A percentile compares a stretch with the other conserved stretches of the same genome.
Evolutionary conservation across 257 asterid species (phyloP).

Genomic region (Fraxinus cuspidata): DNA sequence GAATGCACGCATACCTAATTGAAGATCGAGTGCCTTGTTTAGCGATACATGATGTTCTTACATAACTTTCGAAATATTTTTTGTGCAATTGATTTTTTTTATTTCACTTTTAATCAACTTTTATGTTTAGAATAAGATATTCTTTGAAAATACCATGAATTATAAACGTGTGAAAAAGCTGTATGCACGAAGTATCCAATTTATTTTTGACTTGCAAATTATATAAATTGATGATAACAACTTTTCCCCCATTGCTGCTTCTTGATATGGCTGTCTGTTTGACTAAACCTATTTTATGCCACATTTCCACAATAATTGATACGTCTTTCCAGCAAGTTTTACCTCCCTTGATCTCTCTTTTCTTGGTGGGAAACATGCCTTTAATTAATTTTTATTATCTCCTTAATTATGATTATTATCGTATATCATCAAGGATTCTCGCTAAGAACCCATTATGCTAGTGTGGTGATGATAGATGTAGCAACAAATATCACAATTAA

Average conservation of each 20-base stretch:
- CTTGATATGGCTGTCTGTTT: constrained; percentile 5
- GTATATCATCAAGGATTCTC: neutral
- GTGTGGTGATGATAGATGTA: neutral
- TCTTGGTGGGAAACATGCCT: constrained; percentile 5
- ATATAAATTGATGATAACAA: neutral
- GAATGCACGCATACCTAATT: neutral
- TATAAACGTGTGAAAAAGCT: constrained; percentile 11
- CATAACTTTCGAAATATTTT: neutral
- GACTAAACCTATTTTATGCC: constrained; percentile 8
- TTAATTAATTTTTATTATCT: constrained; percentile 2
- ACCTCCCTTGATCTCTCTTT: neutral
- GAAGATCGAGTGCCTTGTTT: too few species aligned
- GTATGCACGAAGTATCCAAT: constrained; percentile 26
- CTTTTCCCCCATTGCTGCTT: neutral
- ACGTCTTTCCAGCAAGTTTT: neutral
- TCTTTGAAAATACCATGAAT: neutral
- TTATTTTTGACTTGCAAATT: constrained; percentile 28
- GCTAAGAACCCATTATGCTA: neutral
- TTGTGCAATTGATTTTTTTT: neutral
- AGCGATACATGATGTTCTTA: neutral
- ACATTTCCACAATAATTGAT: neutral
- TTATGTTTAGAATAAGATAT: neutral
- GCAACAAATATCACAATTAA: neutral
- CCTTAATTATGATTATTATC: neutral
- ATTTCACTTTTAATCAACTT: neutral